phyloP scores from a whole-genome alignment of 106 monocot species.

The Acorus gramineus region DNA sequence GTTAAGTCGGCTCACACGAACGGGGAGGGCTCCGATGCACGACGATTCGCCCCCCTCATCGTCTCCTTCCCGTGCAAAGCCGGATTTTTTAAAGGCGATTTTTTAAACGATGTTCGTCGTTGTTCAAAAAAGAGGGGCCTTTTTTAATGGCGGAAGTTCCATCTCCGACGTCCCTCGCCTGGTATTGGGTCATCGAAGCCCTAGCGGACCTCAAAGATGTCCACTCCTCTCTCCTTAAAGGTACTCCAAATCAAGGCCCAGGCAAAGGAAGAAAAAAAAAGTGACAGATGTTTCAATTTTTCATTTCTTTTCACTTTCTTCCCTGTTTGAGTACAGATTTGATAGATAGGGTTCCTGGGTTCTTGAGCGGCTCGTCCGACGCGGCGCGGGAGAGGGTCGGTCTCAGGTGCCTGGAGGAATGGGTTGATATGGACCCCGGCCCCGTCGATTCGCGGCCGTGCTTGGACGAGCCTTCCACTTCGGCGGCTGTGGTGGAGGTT shows the following conservation, averaged over 20 bases:
- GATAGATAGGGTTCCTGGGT: not conserved
- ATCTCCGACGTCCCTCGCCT: constrained; percentile 4
- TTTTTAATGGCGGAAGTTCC: not conserved
- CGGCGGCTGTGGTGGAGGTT: no score
- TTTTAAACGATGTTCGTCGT: no score
- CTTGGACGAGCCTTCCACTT: no score
- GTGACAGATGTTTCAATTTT: no score
- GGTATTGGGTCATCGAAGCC: constrained; percentile 23
- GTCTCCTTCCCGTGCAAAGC: no score
- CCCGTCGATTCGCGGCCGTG: not conserved
- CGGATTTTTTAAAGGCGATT: no score
- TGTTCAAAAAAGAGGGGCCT: no score
- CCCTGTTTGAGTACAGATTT: constrained; percentile 4
- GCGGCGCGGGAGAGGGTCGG: constrained; percentile 4
- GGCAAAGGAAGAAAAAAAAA: not conserved
- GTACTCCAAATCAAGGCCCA: not conserved
- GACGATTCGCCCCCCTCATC: no score
- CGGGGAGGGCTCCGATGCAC: no score
- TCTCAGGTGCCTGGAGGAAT: constrained; percentile 17
- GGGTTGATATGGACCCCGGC: not conserved
- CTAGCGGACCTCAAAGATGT: constrained; percentile 17
- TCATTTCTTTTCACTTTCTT: not conserved
- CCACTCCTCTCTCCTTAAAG: constrained; percentile 7
- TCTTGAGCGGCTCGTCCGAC: constrained; percentile 1
- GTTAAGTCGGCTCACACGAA: no score